Conservation (phyloP, 1,284 basidiomycete genomes). For the Kalmanozyma brasiliensis region DNA sequence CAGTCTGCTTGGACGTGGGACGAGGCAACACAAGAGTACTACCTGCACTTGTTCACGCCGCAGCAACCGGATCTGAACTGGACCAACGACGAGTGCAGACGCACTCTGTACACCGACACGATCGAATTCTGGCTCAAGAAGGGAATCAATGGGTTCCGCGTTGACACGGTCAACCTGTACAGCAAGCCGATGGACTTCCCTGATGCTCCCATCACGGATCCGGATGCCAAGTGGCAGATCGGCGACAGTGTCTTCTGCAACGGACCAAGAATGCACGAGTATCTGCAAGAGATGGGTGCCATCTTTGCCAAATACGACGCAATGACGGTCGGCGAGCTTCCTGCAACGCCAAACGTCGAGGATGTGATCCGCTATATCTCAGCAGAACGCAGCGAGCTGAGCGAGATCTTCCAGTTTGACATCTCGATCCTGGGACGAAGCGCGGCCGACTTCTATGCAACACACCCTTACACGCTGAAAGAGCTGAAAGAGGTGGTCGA, state of each 20-base stretch:
- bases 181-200: slow-evolving; percentile 60
- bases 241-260: slow-evolving; percentile 69
- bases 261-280: slow-evolving; percentile 73
- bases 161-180: slow-evolving; percentile 59
- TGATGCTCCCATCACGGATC: slow-evolving; percentile 69
- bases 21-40: slow-evolving; percentile 77
- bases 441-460: slow-evolving; percentile 69
- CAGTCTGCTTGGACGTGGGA: slow-evolving; percentile 82
- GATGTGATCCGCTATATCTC: slow-evolving; percentile 74
- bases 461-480: slow-evolving; percentile 72
- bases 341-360: slow-evolving; percentile 67
- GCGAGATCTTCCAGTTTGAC: slow-evolving; percentile 74
- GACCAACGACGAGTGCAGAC: slow-evolving; percentile 74
- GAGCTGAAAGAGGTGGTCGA: slow-evolving; percentile 74
- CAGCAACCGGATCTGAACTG: slow-evolving; percentile 84
- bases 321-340: slow-evolving; percentile 77
- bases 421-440: slow-evolving; percentile 72
- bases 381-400: slow-evolving; percentile 75
- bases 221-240: slow-evolving; percentile 73
- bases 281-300: slow-evolving; percentile 75
- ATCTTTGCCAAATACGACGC: slow-evolving; percentile 68
- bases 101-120: slow-evolving; percentile 72
- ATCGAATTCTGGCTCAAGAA: slow-evolving; percentile 81
- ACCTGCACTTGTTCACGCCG: slow-evolving; percentile 77
- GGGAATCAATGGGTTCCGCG: slow-evolving; percentile 77